phyloP scores from a whole-genome alignment of 208 protist genomes.

The Trypanosoma cruzi region DNA sequence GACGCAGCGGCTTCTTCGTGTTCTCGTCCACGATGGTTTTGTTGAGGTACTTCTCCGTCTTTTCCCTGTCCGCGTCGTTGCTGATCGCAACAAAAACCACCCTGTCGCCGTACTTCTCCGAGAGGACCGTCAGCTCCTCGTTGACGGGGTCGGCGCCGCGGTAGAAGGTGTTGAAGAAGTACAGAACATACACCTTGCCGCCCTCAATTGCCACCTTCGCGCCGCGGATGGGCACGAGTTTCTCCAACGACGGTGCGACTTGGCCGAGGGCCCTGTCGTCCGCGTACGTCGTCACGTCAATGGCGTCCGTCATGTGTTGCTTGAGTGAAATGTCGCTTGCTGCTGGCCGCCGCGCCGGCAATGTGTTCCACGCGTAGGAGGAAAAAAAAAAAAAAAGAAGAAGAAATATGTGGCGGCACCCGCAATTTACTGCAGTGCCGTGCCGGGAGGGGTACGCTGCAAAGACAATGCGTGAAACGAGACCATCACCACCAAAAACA shows the following conservation, averaged over 20 bases:
- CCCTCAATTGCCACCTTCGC: constrained; percentile 51
- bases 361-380: neutral
- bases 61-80: constrained; percentile 87
- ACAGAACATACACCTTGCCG: constrained; percentile 85
- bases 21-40: constrained; percentile 91
- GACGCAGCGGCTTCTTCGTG: constrained; percentile 87
- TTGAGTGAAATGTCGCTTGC: neutral
- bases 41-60: constrained; percentile 91
- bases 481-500: neutral
- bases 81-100: constrained; percentile 87
- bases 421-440: too few relatives aligned
- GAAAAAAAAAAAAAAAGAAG: neutral
- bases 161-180: constrained; percentile 94
- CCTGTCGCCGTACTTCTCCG: constrained; percentile 72
- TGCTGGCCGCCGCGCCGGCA: neutral
- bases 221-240: constrained; percentile 72
- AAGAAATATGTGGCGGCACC: too few relatives aligned
- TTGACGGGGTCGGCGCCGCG: constrained; percentile 88
- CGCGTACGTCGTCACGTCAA: constrained; percentile 89
- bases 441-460: neutral
- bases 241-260: constrained; percentile 59
- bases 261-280: constrained; percentile 81
- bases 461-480: constrained; percentile 9
- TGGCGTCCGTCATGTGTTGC: constrained; percentile 68
- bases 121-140: constrained; percentile 88